Base-by-base conservation (phyloP, 192 early-diverging fungal genomes). In the Coemansia sp. region DNA sequence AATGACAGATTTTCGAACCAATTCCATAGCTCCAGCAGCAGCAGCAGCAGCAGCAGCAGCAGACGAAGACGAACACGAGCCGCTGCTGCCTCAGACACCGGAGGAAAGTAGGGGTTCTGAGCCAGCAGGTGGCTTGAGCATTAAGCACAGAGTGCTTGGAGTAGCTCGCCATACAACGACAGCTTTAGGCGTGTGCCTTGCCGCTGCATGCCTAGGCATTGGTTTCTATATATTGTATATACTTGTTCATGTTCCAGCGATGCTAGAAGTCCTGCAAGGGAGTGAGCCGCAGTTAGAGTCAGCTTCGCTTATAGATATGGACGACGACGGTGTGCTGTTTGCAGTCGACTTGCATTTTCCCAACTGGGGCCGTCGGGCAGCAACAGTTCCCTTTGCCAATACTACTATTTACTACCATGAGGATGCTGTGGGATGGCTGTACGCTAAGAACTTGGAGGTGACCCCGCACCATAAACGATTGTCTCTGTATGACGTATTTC, bases 141-240 rank as follows among this genome's bases (percentile, higher is more conserved):
- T 23, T 12, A 30, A 35, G 31, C 54, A 19, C 18, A 39, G 8
- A 20, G 31, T 43, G 7, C 18, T 6, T 5, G 31, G 21, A 31
- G 30, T 8, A 9, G 36, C 39, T 31, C 47, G 49, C 12, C 42
- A 42, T 55, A 33, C 50, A 47, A 49, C 59, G 6, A 40, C 45
- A 21, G 3, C 62, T 6, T 40, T 67, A 11, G 54, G 57, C 7
- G 42, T 58, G 31, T 63, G 50, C 10, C 70, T 73, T 41, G 70
- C 59, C 2, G 23, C 20, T 10, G 35, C 50, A 7, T 66, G 70
- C 13, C 15, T 54, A 47, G 45, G 52, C 21, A 12, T 73, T 40
- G 70, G 70, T 20, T 9, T 63, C 3, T 73, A 73, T 47, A 40
- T 73, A 11, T 26, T 73, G 18, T 73, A 73, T 47, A 63, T 73